These are phyloP conservation scores for Yamadazyma akitaensis DNA, from an alignment of 805 yeast species.

Conservation along the genomic window DNA sequence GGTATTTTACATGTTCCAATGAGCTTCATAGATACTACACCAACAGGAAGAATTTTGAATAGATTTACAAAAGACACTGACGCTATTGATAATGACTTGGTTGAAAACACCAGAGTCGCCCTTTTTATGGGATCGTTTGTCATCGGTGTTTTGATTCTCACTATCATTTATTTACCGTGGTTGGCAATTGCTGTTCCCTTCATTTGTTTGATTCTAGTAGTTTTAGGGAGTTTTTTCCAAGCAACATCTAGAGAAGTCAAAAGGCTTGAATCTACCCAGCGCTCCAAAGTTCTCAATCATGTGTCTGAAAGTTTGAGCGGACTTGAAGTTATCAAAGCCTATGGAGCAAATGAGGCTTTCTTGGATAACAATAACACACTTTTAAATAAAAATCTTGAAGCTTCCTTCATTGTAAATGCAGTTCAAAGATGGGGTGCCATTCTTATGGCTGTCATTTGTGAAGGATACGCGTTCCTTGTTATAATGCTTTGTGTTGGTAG, in stretches of 20 bases:
- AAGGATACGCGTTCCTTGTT: conserved; percentile 22
- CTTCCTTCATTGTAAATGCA: conserved; percentile 30
- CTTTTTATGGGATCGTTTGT: conserved; percentile 51
- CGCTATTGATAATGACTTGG: conserved; percentile 72
- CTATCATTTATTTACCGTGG: conserved; percentile 37
- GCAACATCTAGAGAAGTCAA: conserved; percentile 38
- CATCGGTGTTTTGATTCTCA: conserved; percentile 48
- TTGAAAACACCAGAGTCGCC: conserved; percentile 62
- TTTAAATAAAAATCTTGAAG: conserved; percentile 33
- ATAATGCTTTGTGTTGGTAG: conserved; percentile 30
- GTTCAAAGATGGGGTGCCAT: conserved; percentile 36
- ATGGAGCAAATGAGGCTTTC: conserved; percentile 22
- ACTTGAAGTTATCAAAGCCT: conserved; percentile 33
- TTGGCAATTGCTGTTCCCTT: conserved; percentile 36
- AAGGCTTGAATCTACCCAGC: conserved; percentile 35
- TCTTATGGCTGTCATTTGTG: conserved; percentile 18
- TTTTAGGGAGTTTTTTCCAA: conserved; percentile 29
- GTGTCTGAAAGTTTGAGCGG: conserved; percentile 36
- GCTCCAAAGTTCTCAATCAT: conserved; percentile 35
- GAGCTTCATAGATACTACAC: conserved; percentile 80
- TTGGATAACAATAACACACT: conserved; percentile 20
- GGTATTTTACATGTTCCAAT: conserved; percentile 72
- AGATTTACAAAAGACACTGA: conserved; percentile 88
- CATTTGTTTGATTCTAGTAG: conserved; percentile 20
- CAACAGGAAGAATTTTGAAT: conserved; percentile 81